A percentile compares a stretch with the other conserved stretches of the same genome.
phyloP scores from a whole-genome alignment of 768 basidiomycete genomes.

The Phaeolepiota aurea region DNA sequence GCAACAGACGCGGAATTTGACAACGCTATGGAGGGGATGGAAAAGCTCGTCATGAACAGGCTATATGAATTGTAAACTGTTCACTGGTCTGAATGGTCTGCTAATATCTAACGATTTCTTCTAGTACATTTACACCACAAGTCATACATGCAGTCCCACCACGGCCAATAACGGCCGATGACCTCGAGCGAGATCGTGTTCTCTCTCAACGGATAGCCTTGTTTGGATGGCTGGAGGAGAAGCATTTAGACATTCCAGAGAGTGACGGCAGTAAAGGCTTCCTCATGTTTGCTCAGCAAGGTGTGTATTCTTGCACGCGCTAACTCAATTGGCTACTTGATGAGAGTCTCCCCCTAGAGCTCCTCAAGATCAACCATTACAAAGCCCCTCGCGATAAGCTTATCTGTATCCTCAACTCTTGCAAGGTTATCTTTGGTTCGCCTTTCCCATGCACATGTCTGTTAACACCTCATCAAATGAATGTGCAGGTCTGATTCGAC shows the following conservation, averaged over 20 bases:
- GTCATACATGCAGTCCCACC: constrained; percentile 56
- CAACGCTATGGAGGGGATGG: constrained; percentile 97
- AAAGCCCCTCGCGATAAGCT: constrained; percentile 98
- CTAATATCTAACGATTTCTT: not conserved
- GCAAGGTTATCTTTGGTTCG: constrained; percentile 98
- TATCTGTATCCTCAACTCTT: constrained; percentile 94
- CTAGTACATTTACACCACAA: constrained; percentile 88
- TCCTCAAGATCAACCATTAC: constrained; percentile 96
- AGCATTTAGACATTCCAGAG: constrained; percentile 85
- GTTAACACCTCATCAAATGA: constrained; percentile 1
- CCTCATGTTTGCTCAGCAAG: constrained; percentile 83
- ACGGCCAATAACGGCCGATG: constrained; percentile 83
- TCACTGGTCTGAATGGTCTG: constrained; percentile 3
- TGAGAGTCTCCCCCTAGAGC: constrained; percentile 47
- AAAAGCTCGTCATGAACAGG: constrained; percentile 98
- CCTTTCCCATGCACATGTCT: constrained; percentile 8
- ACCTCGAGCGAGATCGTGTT: constrained; percentile 92
- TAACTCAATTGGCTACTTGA: constrained; percentile 1
- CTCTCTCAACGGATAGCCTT: constrained; percentile 83
- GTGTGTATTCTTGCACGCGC: constrained; percentile 24
- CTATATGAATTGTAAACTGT: constrained; percentile 84
- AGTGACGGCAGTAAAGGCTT: constrained; percentile 73
- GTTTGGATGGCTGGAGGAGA: constrained; percentile 85
- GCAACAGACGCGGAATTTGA: constrained; percentile 82
- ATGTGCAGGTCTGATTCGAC: constrained; percentile 73